Evolutionary conservation across 352 stramenopile species (phyloP), one percentile per base, ranked within the genome.

Genomic region (Phytophthora quininea): DNA sequence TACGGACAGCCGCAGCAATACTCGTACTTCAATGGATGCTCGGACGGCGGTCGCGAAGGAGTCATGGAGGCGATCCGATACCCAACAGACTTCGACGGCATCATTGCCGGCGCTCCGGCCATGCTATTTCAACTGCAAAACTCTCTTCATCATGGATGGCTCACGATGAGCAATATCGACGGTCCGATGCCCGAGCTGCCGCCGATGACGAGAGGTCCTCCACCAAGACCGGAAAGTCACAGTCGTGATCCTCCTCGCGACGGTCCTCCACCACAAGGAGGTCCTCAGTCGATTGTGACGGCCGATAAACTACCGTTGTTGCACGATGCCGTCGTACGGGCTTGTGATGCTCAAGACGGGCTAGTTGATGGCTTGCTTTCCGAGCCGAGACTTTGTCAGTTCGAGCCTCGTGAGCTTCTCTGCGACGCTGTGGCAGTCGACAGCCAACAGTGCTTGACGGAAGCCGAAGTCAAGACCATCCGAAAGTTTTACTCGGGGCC

Each of bases 21-120:
- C 32, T 78, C 74, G 29, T 80, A 80, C 68, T 82, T 82, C 54
- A 80, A 74, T 24, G 69, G 73, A 35, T 80, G 69, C 47, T 80
- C 73, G 3, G 73, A 80, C 30, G 65, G 73, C n/a, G 64, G 73
- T n/a, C 73, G 69, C 12, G 69, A 77, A 54, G 73, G 53, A 9
- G 69, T 80, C 2, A 80, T 80, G 73, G 73, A 80, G 35, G 69
- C 69, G 4, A 33, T 80, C 10, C 68, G 72, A 0, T 80, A 72
- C 55, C 73, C 73, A 12, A 65, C 68, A 24, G 73, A 80, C 54
- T 77, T 77, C 27, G 56, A 80, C 29, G 73, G 73, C 24, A 75
- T 80, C 43, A 48, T 80, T 49, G 73, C 69, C 10, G 73, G 73
- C 29, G 73, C 73, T 0, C 73, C 73, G 7, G 73, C 73, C 27